Evolutionary conservation across 2,329 filamentous ascomycete genomes (phyloP).

Genomic region (Hymenoscyphus scutula): DNA sequence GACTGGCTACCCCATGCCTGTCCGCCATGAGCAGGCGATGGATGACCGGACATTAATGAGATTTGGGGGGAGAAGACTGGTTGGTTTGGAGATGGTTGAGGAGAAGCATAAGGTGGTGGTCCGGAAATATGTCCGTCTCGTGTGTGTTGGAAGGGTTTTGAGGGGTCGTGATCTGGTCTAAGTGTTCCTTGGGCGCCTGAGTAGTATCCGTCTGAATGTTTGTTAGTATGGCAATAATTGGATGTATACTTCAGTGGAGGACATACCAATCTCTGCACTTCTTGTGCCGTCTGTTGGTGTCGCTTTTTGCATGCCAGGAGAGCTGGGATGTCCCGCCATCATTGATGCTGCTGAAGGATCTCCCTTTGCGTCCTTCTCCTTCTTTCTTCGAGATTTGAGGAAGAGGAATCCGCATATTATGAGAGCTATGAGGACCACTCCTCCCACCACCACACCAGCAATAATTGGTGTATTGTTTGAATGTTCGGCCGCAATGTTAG

Average conservation of each 20-base stretch:
- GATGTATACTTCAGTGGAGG: background rate
- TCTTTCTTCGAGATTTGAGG: background rate
- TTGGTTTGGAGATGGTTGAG: background rate
- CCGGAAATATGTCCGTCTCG: background rate
- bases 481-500: background rate
- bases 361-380: background rate
- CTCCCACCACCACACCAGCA: slow-evolving; percentile 9
- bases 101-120: background rate
- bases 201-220: background rate
- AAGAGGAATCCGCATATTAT: slow-evolving; percentile 7
- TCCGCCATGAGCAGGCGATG: background rate
- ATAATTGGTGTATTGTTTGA: slow-evolving; percentile 9
- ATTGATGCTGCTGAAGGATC: background rate
- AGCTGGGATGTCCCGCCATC: background rate
- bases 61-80: background rate
- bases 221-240: background rate
- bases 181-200: background rate
- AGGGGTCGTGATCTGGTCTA: slow-evolving; percentile 3
- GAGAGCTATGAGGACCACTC: slow-evolving; percentile 7
- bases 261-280: slow-evolving; percentile 3
- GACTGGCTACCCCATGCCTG: background rate
- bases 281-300: background rate
- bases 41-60: background rate
- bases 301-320: background rate
- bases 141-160: background rate